A percentile compares a stretch with the other conserved stretches of the same genome.
phyloP scores from a whole-genome alignment of 2,329 filamentous ascomycete genomes.

The Zelopaecilomyces penicillatus region DNA sequence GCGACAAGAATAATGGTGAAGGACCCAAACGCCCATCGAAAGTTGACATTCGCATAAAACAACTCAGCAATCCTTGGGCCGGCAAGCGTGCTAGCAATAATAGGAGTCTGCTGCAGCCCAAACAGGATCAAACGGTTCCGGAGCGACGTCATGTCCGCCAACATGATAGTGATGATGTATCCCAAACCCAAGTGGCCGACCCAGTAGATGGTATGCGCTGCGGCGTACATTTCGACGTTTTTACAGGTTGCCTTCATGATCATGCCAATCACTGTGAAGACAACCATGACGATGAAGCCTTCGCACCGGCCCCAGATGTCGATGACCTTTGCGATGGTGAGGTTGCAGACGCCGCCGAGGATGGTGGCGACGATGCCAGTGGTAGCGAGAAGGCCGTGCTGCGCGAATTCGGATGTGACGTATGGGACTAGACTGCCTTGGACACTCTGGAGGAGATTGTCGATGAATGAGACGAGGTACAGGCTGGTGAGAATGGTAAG shows the following conservation, averaged over 20 bases:
- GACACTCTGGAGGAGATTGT: slow-evolving; percentile 20
- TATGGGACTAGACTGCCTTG: slow-evolving; percentile 26
- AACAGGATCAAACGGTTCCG: slow-evolving; percentile 27
- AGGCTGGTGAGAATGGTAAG: slow-evolving; percentile 19
- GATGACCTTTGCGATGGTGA: slow-evolving; percentile 53
- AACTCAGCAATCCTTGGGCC: slow-evolving; percentile 32
- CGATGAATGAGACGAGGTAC: slow-evolving; percentile 31
- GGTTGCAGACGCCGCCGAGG: slow-evolving; percentile 47
- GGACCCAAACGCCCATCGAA: slow-evolving; percentile 53
- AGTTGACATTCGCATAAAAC: slow-evolving; percentile 31
- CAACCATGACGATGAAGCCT: slow-evolving; percentile 43
- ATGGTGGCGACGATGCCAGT: slow-evolving; percentile 40
- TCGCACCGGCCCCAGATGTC: slow-evolving; percentile 55
- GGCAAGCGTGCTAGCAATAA: slow-evolving; percentile 36
- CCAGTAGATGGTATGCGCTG: slow-evolving; percentile 50
- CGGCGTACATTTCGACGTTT: slow-evolving; percentile 33
- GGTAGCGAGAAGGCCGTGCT: slow-evolving; percentile 41
- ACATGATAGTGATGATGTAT: slow-evolving; percentile 6
- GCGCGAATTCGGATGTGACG: slow-evolving; percentile 35
- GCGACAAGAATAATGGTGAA: slow-evolving; percentile 55
- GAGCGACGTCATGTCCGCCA: slow-evolving; percentile 8
- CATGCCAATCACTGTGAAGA: slow-evolving; percentile 38
- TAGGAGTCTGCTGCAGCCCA: slow-evolving; percentile 34
- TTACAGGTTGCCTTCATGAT: slow-evolving; percentile 54
- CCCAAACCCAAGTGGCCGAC: background rate